Base-by-base conservation (phyloP, 2,329 filamentous ascomycete species). In the Exophiala oligosperma region DNA sequence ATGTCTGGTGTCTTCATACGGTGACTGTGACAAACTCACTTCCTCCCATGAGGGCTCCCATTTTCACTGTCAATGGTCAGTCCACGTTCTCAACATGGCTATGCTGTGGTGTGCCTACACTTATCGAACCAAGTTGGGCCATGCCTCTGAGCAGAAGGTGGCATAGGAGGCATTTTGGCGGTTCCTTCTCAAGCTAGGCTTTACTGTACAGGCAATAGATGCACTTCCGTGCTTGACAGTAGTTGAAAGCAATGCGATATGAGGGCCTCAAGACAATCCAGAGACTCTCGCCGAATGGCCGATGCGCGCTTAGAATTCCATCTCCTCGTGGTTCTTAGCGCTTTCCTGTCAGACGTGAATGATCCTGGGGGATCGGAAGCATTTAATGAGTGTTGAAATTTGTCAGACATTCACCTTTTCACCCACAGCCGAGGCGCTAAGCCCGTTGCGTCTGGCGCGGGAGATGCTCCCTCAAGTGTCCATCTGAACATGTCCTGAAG, bases 21-120 rank as follows among this genome's bases (percentile, higher is more conserved):
- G 21, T 28, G 12, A 53, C 17, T 47, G 41, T 62, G 47, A 47
- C 57, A 11, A 52, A 84, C 92, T 70, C 89, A 97, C 93, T 95
- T 74, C 92, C 91, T 68, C 94, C 94, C 92, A 97, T 97, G 88
- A 99, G 88, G 63, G 90, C 92, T 68, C 94, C 94, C 92, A 97
- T 97, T 82, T 96, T 97, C 75, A 92, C 92, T 96, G 73, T 68
- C 64, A 49, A 41, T 38, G 61, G 73, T 78, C 70, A 72, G 69
- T 49, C 54, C 59, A 53, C 37, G 14, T 35, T 50, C 54, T 26
- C 37, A 37, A 40, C 47, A 57, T 24, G 26, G 47, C 44, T 51
- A 66, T 54, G 32, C 32, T 35, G 32, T 67, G 57, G 59, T 50
- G 52, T 57, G 50, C 81, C 60, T 80, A 89, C 87, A 80, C 75